These are phyloP conservation scores for Gyrodon lividus DNA, from an alignment of 768 basidiomycete species.

Conservation along the genomic window DNA sequence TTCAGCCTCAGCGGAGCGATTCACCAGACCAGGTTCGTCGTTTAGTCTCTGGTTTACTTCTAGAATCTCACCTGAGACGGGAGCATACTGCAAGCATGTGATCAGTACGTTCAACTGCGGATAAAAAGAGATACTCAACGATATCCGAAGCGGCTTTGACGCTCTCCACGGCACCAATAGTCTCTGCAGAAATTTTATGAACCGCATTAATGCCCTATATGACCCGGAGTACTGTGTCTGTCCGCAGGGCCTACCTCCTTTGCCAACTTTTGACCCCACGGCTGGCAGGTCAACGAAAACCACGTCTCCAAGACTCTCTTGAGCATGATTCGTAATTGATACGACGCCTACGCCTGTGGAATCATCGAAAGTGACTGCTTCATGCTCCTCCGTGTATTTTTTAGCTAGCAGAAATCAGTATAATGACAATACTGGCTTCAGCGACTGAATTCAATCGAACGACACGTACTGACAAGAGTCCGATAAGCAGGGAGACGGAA, in stretches of 20 bases:
- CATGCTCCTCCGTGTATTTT: slow-evolving; percentile 85
- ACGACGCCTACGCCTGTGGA: slow-evolving; percentile 74
- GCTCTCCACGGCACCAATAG: slow-evolving; percentile 91
- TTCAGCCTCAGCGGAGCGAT: slow-evolving; percentile 81
- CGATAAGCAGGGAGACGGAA: slow-evolving; percentile 13
- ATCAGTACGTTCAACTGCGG: slow-evolving; percentile 9
- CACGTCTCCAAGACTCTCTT: slow-evolving; percentile 89
- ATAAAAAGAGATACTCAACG: slow-evolving; percentile 41
- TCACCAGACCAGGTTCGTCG: slow-evolving; percentile 73
- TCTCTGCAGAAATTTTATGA: slow-evolving; percentile 43
- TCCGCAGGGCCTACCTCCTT: slow-evolving; percentile 64
- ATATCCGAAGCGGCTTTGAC: slow-evolving; percentile 97
- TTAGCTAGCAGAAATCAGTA: slow-evolving; percentile 47
- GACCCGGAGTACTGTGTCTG: neutral
- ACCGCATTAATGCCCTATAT: slow-evolving; percentile 1
- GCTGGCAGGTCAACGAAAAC: slow-evolving; percentile 92
- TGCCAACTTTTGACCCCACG: slow-evolving; percentile 55
- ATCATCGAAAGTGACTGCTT: slow-evolving; percentile 79
- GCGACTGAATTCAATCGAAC: neutral
- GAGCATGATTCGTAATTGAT: slow-evolving; percentile 90
- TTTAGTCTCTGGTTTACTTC: slow-evolving; percentile 76
- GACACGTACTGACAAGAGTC: slow-evolving; percentile 27
- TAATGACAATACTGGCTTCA: neutral
- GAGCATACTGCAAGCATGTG: slow-evolving; percentile 66
- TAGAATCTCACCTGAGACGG: slow-evolving; percentile 80